These are phyloP conservation scores for Aspergillus calidoustus DNA, from an alignment of 2,329 filamentous ascomycete species.

Conservation along the genomic window DNA sequence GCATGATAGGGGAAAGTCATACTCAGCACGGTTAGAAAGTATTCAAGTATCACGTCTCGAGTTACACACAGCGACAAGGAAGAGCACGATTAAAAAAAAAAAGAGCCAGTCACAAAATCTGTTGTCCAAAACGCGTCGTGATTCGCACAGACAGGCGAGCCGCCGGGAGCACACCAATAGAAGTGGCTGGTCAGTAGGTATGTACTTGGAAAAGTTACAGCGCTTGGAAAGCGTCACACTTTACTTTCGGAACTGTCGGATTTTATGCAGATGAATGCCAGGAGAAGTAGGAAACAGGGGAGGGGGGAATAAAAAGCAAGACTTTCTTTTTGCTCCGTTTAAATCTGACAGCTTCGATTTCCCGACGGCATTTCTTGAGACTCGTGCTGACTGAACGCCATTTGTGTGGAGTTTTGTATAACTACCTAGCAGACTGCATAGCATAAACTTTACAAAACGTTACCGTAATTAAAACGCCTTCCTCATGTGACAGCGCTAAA, in stretches of 20 bases:
- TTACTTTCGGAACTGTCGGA: slow-evolving; percentile 32
- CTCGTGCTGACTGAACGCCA: neutral
- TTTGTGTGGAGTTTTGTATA: neutral
- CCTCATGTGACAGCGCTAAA: neutral
- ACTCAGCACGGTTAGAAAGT: slow-evolving; percentile 10
- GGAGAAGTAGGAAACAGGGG: neutral
- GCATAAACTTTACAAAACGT: neutral
- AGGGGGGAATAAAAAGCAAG: neutral
- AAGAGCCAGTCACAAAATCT: slow-evolving; percentile 19
- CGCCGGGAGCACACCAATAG: slow-evolving; percentile 18
- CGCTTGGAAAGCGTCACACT: slow-evolving; percentile 25
- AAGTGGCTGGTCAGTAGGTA: slow-evolving; percentile 24
- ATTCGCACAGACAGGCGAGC: slow-evolving; percentile 20
- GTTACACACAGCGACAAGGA: slow-evolving; percentile 11
- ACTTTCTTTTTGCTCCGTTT: neutral
- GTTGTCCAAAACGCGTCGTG: slow-evolving; percentile 10
- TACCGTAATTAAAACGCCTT: slow-evolving; percentile 1
- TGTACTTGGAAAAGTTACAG: too few species aligned
- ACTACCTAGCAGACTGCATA: neutral
- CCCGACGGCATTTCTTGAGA: neutral
- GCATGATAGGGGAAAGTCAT: slow-evolving; percentile 7
- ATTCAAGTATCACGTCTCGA: slow-evolving; percentile 6
- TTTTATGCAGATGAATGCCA: slow-evolving; percentile 13
- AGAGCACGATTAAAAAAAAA: neutral
- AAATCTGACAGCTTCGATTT: slow-evolving; percentile 9